A percentile compares a stretch with the other conserved stretches of the same genome.
Evolutionary conservation across 225 moss, liverwort and hornwort species (phyloP).

Genomic region (Neckera pumila): DNA sequence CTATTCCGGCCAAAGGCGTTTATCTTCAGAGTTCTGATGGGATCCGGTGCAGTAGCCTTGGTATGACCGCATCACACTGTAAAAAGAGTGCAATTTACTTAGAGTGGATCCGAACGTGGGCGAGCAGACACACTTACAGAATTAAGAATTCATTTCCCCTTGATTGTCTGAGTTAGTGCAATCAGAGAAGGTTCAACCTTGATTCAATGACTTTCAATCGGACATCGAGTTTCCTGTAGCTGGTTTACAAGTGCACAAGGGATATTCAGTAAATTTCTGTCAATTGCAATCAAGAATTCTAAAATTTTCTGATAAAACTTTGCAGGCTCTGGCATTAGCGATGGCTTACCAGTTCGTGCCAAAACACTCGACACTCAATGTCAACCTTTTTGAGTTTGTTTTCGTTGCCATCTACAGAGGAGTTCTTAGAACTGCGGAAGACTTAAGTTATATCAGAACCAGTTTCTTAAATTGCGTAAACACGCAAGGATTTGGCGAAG

Average conservation of each 20-base stretch:
- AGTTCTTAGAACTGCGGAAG: not conserved
- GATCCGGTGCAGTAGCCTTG: not conserved
- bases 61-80: not conserved
- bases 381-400: not conserved
- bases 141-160: not conserved
- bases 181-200: not conserved
- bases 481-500: not conserved
- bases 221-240: not conserved
- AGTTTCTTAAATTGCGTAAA: not conserved
- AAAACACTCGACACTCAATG: not conserved
- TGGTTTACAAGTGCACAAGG: not conserved
- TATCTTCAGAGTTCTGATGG: not conserved
- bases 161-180: not conserved
- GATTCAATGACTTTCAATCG: not conserved
- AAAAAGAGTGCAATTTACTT: rapidly evolving
- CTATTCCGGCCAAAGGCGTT: not conserved
- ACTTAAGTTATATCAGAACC: not conserved
- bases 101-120: not conserved
- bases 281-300: not conserved
- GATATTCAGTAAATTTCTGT: not conserved
- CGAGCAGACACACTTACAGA: not conserved
- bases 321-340: slow-evolving; percentile 39
- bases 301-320: not conserved
- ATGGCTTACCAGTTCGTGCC: slow-evolving; percentile 23
- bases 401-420: not conserved